These are phyloP conservation scores for Aspergillus cristatus DNA, from an alignment of 495 filamentous ascomycete genomes.

Conservation along the genomic window DNA sequence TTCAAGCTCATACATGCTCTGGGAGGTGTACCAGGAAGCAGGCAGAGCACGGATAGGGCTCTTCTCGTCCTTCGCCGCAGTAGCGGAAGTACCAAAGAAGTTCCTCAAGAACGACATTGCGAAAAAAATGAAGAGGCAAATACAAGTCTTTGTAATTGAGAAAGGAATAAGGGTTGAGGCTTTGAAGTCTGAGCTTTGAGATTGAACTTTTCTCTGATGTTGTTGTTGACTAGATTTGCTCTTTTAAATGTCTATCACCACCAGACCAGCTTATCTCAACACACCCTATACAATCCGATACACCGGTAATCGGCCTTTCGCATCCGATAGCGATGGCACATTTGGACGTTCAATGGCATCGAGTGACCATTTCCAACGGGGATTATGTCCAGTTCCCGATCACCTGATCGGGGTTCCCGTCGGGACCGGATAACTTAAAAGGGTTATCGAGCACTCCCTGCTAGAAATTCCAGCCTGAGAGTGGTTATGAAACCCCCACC, in stretches of 20 bases:
- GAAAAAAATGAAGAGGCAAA: constrained; percentile 2
- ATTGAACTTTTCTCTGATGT: not conserved
- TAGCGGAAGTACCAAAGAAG: constrained; percentile 18
- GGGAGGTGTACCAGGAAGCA: constrained; percentile 36
- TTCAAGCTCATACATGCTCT: constrained; percentile 40
- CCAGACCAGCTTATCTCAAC: constrained; percentile 5
- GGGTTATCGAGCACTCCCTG: constrained; percentile 6
- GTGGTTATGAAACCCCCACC: not conserved
- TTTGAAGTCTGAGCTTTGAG: not conserved
- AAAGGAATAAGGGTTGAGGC: not conserved
- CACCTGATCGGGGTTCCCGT: constrained; percentile 1
- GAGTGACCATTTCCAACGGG: constrained; percentile 12
- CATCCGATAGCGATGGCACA: too few relatives aligned
- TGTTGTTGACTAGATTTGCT: constrained; percentile 6
- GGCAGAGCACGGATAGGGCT: constrained; percentile 31
- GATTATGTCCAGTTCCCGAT: constrained; percentile 6
- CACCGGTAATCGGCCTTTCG: too few relatives aligned
- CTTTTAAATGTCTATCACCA: constrained; percentile 13
- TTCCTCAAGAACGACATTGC: constrained; percentile 23
- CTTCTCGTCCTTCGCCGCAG: constrained; percentile 9
- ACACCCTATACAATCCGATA: constrained; percentile 5
- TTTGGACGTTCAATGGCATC: constrained; percentile 4
- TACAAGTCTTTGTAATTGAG: constrained; percentile 4
- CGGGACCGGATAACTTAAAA: constrained; percentile 15
- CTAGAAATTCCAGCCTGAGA: constrained; percentile 1